Evolutionary conservation across 495 filamentous ascomycete species (phyloP), one percentile per base, ranked within the genome.

Genomic region (Thozetella sp.): DNA sequence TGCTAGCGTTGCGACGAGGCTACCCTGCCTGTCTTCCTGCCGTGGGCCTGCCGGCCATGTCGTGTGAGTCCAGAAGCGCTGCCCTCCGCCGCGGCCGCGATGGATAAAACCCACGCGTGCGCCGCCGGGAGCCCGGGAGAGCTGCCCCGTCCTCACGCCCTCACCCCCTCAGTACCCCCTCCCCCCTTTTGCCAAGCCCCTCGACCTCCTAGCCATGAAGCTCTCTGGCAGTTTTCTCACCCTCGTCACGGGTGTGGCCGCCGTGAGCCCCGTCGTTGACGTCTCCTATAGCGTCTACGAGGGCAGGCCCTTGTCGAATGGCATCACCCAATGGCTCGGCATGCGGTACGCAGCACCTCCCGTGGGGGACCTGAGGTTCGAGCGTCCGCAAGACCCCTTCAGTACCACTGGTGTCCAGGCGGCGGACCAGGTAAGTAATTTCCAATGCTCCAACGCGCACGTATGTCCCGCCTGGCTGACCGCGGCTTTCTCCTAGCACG

Each of bases 321-420:
- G 68, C 46, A 59, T 80, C 23, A 75, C 67, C 2, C 69, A 76
- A 51, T 79, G 65, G 60, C 72, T 77, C 10, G 73, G 76, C 1
- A 69, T 80, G 45, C 71, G 76, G 3, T 80, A 75, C 53, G 78
- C 78, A n/a, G 64, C 66, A 22, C 65, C 78, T 51, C 76, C 77
- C 1, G 55, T 71, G 13, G 74, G 72, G 1, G 51, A 70, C 12
- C 57, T 73, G 23, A 61, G 77, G 45, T 80, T 75, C 60, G 51
- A 66, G 13, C 63, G 65, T 4, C 76, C 77, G 6, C 63, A 51
- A 1, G 76, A 73, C 25, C 77, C 76, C 19, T 54, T 61, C 15
- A 22, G 22, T 13, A 46, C 69, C 25, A 46, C 53, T 1, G 59
- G 55, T 3, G 56, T 67, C 1, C 69, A 75, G 51, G 40, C 55